A percentile compares a stretch with the other conserved stretches of the same genome.
Conservation (phyloP, 2,329 filamentous ascomycete genomes). For the Bipolaris zeicola region DNA sequence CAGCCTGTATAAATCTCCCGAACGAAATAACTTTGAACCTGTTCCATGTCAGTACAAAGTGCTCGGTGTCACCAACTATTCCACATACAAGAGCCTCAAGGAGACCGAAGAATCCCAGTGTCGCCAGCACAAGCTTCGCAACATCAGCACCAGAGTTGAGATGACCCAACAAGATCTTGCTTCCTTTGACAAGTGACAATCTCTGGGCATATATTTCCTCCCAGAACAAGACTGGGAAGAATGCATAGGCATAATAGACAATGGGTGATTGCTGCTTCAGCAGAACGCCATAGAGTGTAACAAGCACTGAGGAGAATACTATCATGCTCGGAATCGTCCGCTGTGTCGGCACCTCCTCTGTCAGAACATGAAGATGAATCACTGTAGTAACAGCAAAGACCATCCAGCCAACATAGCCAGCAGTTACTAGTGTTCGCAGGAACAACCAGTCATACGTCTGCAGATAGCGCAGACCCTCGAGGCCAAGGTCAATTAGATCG, state of each 20-base stretch:
- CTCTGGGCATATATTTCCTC: conserved; percentile 87
- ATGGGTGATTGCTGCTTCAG: conserved; percentile 76
- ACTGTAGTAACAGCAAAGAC: conserved; percentile 89
- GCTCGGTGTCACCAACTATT: neutral
- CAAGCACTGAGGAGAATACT: conserved; percentile 77
- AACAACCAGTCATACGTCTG: conserved; percentile 99
- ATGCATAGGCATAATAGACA: conserved; percentile 88
- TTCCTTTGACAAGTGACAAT: conserved; percentile 69
- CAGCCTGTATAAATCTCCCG: conserved; percentile 84
- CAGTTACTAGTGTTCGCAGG: conserved; percentile 82
- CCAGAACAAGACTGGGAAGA: conserved; percentile 96
- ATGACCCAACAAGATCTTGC: conserved; percentile 70
- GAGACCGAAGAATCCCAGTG: conserved; percentile 70
- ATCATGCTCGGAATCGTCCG: conserved; percentile 65
- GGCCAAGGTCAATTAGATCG: conserved; percentile 73
- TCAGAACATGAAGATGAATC: conserved; percentile 83
- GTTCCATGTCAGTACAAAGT: conserved; percentile 4
- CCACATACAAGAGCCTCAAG: conserved; percentile 71
- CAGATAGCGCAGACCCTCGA: conserved; percentile 87
- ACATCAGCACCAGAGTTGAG: conserved; percentile 65
- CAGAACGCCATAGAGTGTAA: conserved; percentile 78
- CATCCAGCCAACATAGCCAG: conserved; percentile 95
- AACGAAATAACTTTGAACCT: conserved; percentile 92
- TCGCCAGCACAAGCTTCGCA: conserved; percentile 66
- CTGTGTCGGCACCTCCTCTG: conserved; percentile 68